Percentiles rank a stretch among this genome's conserved stretches.
These are phyloP conservation scores for Roridomyces roridus DNA, from an alignment of 768 basidiomycete genomes.

Conservation along the genomic window DNA sequence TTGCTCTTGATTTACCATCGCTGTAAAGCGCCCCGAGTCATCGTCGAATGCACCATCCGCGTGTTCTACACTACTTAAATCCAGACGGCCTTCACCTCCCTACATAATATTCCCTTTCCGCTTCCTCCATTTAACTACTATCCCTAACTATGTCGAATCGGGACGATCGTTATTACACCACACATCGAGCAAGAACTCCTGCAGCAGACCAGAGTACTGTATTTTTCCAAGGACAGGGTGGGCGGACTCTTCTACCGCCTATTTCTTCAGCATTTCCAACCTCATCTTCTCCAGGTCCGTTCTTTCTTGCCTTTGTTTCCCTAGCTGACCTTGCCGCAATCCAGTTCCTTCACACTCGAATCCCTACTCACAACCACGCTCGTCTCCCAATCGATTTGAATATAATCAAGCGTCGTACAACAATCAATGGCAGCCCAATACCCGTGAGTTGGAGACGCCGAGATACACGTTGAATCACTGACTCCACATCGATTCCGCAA, in stretches of 20 bases:
- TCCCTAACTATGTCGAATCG: constrained; percentile 63
- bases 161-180: constrained; percentile 75
- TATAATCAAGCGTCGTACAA: constrained; percentile 57
- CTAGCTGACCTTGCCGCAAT: constrained; percentile 61
- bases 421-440: constrained; percentile 47
- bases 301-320: constrained; percentile 58
- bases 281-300: constrained; percentile 92
- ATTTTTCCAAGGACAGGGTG: constrained; percentile 87
- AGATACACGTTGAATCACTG: constrained; percentile 40
- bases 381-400: constrained; percentile 66
- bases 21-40: constrained; percentile 33
- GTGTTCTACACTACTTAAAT: constrained; percentile 51
- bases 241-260: constrained; percentile 89
- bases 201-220: constrained; percentile 66
- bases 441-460: constrained; percentile 36
- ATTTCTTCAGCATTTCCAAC: constrained; percentile 84
- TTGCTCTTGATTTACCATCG: constrained; percentile 51
- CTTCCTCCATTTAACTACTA: constrained; percentile 45
- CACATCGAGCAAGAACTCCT: constrained; percentile 74
- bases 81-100: constrained; percentile 50
- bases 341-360: constrained; percentile 67
- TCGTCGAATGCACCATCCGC: constrained; percentile 36
- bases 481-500: constrained; percentile 36
- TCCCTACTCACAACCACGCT: constrained; percentile 69
- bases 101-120: constrained; percentile 61